Percentiles rank a stretch among this genome's conserved stretches.
phyloP scores from a whole-genome alignment of 371 early-diverging fungal species.

The Dichotomocladium elegans region DNA sequence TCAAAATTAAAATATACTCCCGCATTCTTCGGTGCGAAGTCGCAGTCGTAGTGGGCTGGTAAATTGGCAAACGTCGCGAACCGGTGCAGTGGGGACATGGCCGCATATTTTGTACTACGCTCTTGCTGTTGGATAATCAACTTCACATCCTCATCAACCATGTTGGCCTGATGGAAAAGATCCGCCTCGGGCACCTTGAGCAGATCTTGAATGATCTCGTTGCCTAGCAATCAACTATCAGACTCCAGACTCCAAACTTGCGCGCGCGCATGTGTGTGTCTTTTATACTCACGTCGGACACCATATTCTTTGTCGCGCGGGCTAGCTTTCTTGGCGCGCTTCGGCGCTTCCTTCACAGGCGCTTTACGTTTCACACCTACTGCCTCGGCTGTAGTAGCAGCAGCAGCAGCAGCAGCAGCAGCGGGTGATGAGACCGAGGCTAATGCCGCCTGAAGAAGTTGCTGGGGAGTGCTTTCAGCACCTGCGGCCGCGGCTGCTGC shows the following conservation, averaged over 20 bases:
- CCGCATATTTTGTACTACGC: slow-evolving; percentile 29
- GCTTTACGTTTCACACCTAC: slow-evolving; percentile 13
- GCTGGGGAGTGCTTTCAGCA: slow-evolving; percentile 32
- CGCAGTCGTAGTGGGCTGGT: slow-evolving; percentile 45
- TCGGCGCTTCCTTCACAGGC: slow-evolving; percentile 9
- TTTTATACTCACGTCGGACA: slow-evolving; percentile 29
- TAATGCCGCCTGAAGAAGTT: slow-evolving; percentile 42
- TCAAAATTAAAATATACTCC: slow-evolving; percentile 50
- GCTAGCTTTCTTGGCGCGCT: slow-evolving; percentile 24
- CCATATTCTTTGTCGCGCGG: slow-evolving; percentile 44
- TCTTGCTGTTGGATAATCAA: slow-evolving; percentile 40
- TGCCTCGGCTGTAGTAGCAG: slow-evolving; percentile 3
- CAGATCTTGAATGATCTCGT: slow-evolving; percentile 40
- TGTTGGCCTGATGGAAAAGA: slow-evolving; percentile 39
- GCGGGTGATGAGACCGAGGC: slow-evolving; percentile 26
- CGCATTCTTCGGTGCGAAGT: slow-evolving; percentile 49
- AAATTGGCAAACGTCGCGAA: slow-evolving; percentile 45
- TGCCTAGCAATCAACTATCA: slow-evolving; percentile 25
- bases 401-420: slow-evolving; percentile 4
- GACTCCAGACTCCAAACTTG: not conserved
- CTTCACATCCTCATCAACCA: slow-evolving; percentile 38
- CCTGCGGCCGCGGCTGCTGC: slow-evolving; percentile 18
- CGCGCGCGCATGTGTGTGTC: not conserved
- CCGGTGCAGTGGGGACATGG: slow-evolving; percentile 33
- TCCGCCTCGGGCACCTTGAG: slow-evolving; percentile 41